Base-by-base conservation (phyloP, 2,329 filamentous ascomycete genomes). In the Talaromyces atroroseus region DNA sequence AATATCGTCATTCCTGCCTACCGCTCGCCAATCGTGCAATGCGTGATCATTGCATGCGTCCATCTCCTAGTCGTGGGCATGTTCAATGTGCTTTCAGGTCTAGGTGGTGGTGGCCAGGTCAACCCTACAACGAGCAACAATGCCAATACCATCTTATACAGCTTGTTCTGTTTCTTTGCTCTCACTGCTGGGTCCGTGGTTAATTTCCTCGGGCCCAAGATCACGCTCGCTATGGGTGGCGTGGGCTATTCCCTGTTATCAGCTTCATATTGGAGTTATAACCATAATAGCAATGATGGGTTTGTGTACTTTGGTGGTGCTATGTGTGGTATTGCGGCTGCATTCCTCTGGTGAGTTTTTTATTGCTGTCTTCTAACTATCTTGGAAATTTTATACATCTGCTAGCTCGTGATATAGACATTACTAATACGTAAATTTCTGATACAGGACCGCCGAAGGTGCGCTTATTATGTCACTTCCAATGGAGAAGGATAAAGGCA, bases 381-480 rank as follows among this genome's bases (percentile, higher is more conserved):
- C 26, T 29, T 29, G 4, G 26, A 29, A 4, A 29, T 29, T 29
- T 29, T 4, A 29, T 29, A 29, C 26, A 5, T 4, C 8, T 29
- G 8, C 26, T 8, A 29, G 26, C 20, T 38, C 16, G n/a, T n/a
- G 18, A 18, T 2, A 45, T 10, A 14, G 8, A 29, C 16, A 5
- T 46, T 34, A 2, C 26, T 29, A 38, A 45, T 54, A 7, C 3
- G 26, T 20, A 32, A 14, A 4, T n/a, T 18, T 14, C 29, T 18
- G 34, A 10, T 50, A 2, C 18, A 61, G 60, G 60, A 87, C 86
- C 34, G 89, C 87, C 1, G 89, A 92, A 74, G 89, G 89, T 58
- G 85, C 88, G 58, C 89, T 92, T 67, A 92, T 92, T 87, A 89
- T 92, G 82, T 82, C 86, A 8, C 92, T 92, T 67, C 89, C 89